These are phyloP conservation scores for Hypomyces rosellus DNA, from an alignment of 2,329 filamentous ascomycete genomes.

Conservation along the genomic window DNA sequence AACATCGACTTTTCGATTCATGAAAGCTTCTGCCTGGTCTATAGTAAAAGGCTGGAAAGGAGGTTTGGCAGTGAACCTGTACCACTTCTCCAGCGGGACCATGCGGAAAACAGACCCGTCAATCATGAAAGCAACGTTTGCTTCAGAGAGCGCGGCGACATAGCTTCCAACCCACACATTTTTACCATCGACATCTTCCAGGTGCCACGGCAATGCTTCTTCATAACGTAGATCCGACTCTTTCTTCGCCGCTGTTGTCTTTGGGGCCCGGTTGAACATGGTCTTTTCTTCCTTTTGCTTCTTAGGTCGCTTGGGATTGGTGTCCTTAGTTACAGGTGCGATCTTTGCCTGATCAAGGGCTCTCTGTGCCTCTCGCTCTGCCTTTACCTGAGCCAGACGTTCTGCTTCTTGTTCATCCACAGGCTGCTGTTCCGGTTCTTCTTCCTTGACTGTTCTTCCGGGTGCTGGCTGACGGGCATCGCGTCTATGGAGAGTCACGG, in stretches of 20 bases:
- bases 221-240: slow-evolving; percentile 74
- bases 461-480: slow-evolving; percentile 68
- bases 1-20: slow-evolving; percentile 70
- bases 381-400: slow-evolving; percentile 61
- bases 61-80: slow-evolving; percentile 76
- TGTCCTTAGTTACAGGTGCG: slow-evolving; percentile 67
- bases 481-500: slow-evolving; percentile 81
- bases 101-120: slow-evolving; percentile 68
- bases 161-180: slow-evolving; percentile 92
- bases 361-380: slow-evolving; percentile 77
- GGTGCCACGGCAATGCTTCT: slow-evolving; percentile 90
- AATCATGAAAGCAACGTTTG: slow-evolving; percentile 73
- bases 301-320: slow-evolving; percentile 43
- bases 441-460: slow-evolving; percentile 57
- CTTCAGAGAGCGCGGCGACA: slow-evolving; percentile 79
- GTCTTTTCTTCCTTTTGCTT: slow-evolving; percentile 79
- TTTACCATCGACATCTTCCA: slow-evolving; percentile 94
- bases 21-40: slow-evolving; percentile 78
- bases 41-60: slow-evolving; percentile 71
- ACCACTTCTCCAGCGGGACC: slow-evolving; percentile 93
- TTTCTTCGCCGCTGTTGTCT: slow-evolving; percentile 72
- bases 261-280: slow-evolving; percentile 76
- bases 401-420: slow-evolving; percentile 55
- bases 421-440: slow-evolving; percentile 37
- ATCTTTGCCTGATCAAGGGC: slow-evolving; percentile 89